Conservation (phyloP, 2,329 filamentous ascomycete species). For the Aureobasidium pullulans region DNA sequence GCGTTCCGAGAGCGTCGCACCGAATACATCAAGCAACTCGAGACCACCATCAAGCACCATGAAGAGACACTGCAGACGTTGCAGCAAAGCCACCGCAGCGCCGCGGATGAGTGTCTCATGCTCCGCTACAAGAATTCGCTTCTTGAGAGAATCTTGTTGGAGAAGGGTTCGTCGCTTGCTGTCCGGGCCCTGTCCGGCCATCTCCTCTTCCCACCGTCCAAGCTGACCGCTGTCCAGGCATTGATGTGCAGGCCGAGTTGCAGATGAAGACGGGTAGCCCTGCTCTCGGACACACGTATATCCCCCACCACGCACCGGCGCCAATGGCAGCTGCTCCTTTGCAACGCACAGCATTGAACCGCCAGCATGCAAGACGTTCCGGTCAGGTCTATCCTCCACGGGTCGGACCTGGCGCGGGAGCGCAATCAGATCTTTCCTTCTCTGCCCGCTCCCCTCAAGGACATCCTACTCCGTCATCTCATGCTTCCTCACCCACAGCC, state of each 20-base stretch:
- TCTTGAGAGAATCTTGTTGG: conserved; percentile 86
- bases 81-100: conserved; percentile 87
- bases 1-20: conserved; percentile 94
- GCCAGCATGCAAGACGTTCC: conserved; percentile 46
- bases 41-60: conserved; percentile 94
- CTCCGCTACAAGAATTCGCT: conserved; percentile 97
- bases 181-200: conserved; percentile 15
- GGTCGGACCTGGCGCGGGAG: conserved; percentile 13
- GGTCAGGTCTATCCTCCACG: conserved; percentile 32
- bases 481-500: conserved; percentile 59
- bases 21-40: conserved; percentile 98
- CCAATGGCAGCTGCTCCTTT: conserved; percentile 55
- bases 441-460: conserved; percentile 60
- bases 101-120: conserved; percentile 96
- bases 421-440: conserved; percentile 23
- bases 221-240: conserved; percentile 50
- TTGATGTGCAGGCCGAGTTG: conserved; percentile 94
- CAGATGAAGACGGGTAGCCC: conserved; percentile 87
- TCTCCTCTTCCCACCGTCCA: not conserved
- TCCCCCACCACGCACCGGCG: conserved; percentile 46
- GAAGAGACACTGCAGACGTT: conserved; percentile 88
- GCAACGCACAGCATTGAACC: conserved; percentile 72
- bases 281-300: conserved; percentile 59
- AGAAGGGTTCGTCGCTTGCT: conserved; percentile 61
- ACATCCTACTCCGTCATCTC: conserved; percentile 76